Base-by-base conservation (phyloP, 1,139 yeast species). In the Saccharomyces hybrid region DNA sequence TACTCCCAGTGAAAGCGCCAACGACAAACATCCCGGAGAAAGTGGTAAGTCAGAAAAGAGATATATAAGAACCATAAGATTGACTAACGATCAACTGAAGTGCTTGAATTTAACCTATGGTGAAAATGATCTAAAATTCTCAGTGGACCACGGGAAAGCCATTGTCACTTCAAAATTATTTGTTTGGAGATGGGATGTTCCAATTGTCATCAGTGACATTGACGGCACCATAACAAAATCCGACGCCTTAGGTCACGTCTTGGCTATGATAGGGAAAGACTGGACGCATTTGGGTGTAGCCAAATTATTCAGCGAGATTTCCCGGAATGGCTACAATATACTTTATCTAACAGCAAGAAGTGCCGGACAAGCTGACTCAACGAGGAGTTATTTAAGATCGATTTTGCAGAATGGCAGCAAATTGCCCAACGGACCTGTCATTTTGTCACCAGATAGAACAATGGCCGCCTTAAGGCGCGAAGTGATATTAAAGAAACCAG, bases 271-370 rank as follows among this genome's bases (percentile, higher is more conserved):
- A 50, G 99, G 99, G 2, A 81, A 90, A 62, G 99, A 95, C 73
- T 95, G 99, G 99, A 95, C 99, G 0, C 99, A 95, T 69, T 81
- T 84, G 1, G 99, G 99, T 25, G 99, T 95, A 47, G 97, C 97
- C 2, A 85, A 84, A 62, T 75, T 95, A 57, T 95, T 91, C 70
- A 83, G 83, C 28, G 99, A 95, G 70, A 93, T 95, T 59, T 70
- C 79, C 50, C 76, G 79, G 55, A 95, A 95, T 68, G 99, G 99
- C 1, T 95, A 93, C 74, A 90, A 93, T 66, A 85, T 95, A 55
- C 79, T 95, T 80, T 95, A 95, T 70, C 75, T 95, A 62, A 95
- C 99, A 0, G 96, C 99, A 0, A 78, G 99, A 62, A 86, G 96
- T 5, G 97, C 89, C 0, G 99, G 99, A 0, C 95, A 88, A 65